A percentile compares a stretch with the other conserved stretches of the same genome.
phyloP scores from a whole-genome alignment of 2,329 filamentous ascomycete species.

The Aschersonia sp. region DNA sequence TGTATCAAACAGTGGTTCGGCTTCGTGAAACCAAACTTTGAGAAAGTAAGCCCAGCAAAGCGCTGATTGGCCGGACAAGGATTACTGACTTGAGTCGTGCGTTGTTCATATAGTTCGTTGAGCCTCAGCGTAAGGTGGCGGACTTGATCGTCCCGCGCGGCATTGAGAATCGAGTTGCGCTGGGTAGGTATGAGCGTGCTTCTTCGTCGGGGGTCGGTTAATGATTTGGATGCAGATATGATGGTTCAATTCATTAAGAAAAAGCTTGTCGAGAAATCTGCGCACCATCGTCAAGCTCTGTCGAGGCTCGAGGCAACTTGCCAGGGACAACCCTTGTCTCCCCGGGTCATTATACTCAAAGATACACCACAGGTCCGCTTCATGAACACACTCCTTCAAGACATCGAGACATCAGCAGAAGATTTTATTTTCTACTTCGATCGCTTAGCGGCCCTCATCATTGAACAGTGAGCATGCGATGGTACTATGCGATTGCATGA shows the following conservation, averaged over 20 bases:
- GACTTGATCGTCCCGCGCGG: conserved; percentile 93
- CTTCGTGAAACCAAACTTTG: conserved; percentile 94
- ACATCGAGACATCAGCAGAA: conserved; percentile 64
- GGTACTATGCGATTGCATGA: no score
- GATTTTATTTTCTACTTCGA: conserved; percentile 99
- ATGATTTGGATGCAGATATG: conserved; percentile 46
- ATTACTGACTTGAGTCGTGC: not conserved
- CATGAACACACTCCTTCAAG: conserved; percentile 83
- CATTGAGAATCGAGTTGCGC: conserved; percentile 87
- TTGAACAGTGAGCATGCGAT: conserved; percentile 50
- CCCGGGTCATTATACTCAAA: conserved; percentile 59
- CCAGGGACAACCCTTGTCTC: conserved; percentile 57
- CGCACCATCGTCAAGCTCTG: conserved; percentile 66
- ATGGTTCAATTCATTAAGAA: conserved; percentile 86
- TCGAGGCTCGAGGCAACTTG: conserved; percentile 59
- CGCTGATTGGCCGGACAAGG: not conserved
- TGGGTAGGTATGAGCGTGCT: conserved; percentile 35
- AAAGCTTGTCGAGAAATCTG: conserved; percentile 75
- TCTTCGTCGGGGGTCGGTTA: not conserved
- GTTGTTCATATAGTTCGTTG: conserved; percentile 48
- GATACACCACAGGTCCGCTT: conserved; percentile 69
- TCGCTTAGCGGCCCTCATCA: conserved; percentile 66
- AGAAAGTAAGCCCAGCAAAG: conserved; percentile 37
- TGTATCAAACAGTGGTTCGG: conserved; percentile 97
- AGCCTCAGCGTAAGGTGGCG: conserved; percentile 80